Conservation (phyloP, 1,284 basidiomycete genomes). For the Neolentinus lepideus region DNA sequence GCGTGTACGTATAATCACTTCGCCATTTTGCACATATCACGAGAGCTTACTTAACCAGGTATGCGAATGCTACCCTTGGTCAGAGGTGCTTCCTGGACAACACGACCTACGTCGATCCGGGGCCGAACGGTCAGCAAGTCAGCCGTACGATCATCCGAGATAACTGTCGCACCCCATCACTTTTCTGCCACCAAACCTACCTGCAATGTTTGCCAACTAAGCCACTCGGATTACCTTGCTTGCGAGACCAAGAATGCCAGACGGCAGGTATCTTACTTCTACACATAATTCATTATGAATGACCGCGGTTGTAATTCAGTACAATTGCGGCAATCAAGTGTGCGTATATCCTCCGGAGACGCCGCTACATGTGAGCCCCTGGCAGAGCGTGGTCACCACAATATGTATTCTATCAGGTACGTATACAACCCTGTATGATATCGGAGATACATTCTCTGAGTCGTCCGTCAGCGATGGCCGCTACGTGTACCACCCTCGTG, state of each 20-base stretch:
- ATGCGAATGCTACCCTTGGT: conserved; percentile 48
- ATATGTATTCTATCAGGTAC: conserved; percentile 33
- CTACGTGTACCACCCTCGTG: conserved; percentile 34
- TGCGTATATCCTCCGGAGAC: conserved; percentile 28
- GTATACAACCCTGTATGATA: conserved; percentile 6
- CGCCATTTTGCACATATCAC: neutral
- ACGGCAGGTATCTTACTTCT: conserved; percentile 24
- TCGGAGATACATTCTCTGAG: neutral
- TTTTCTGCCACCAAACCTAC: conserved; percentile 50
- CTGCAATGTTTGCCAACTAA: conserved; percentile 42
- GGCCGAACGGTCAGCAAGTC: conserved; percentile 34
- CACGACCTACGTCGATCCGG: conserved; percentile 49
- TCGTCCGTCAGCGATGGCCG: conserved; percentile 30
- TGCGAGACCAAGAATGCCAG: conserved; percentile 50
- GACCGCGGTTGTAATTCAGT: conserved; percentile 16
- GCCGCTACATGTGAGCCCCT: conserved; percentile 26
- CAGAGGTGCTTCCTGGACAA: conserved; percentile 54
- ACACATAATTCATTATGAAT: neutral
- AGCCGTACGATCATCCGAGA: conserved; percentile 52
- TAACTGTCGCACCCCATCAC: conserved; percentile 44
- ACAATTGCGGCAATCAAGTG: conserved; percentile 17
- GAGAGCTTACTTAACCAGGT: conserved; percentile 28
- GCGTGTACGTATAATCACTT: conserved; percentile 43
- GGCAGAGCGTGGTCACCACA: conserved; percentile 37
- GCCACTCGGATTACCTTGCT: conserved; percentile 36